These are phyloP conservation scores for Myriangium duriaei DNA, from an alignment of 2,329 filamentous ascomycete species.

Conservation along the genomic window DNA sequence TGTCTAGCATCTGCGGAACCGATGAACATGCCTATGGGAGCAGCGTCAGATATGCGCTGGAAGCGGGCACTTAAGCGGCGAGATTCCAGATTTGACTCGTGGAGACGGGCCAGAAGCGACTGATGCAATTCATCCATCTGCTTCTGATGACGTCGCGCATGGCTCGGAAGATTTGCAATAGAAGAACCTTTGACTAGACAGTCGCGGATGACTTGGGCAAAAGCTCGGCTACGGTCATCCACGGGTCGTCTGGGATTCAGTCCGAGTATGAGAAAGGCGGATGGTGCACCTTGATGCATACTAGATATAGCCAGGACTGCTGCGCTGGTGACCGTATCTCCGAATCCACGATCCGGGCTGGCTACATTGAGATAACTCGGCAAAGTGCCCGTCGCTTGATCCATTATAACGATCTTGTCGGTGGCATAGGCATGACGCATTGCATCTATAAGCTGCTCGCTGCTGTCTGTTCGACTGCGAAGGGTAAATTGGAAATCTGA, in stretches of 20 bases:
- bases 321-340: conserved; percentile 22
- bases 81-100: conserved; percentile 19
- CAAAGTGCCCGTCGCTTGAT: conserved; percentile 20
- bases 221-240: conserved; percentile 27
- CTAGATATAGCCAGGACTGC: conserved; percentile 24
- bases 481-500: conserved; percentile 1
- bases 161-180: conserved; percentile 1
- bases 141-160: conserved; percentile 12
- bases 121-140: conserved; percentile 25
- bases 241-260: conserved; percentile 27
- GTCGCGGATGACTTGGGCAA: conserved; percentile 24
- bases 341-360: conserved; percentile 24
- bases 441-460: conserved; percentile 15
- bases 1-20: conserved; percentile 21
- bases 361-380: conserved; percentile 17
- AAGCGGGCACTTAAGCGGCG: conserved; percentile 27
- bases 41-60: conserved; percentile 26
- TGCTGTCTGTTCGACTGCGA: conserved; percentile 7
- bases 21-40: conserved; percentile 30
- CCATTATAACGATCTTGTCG: conserved; percentile 20
- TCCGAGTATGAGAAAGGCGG: conserved; percentile 24
- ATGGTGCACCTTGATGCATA: conserved; percentile 3
- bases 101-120: conserved; percentile 24
- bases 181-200: conserved; percentile 18
- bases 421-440: conserved; percentile 22